Percentiles rank a stretch among this genome's conserved stretches.
Evolutionary conservation across 2,329 filamentous ascomycete genomes (phyloP).

Genomic region (Talaromyces sp.): DNA sequence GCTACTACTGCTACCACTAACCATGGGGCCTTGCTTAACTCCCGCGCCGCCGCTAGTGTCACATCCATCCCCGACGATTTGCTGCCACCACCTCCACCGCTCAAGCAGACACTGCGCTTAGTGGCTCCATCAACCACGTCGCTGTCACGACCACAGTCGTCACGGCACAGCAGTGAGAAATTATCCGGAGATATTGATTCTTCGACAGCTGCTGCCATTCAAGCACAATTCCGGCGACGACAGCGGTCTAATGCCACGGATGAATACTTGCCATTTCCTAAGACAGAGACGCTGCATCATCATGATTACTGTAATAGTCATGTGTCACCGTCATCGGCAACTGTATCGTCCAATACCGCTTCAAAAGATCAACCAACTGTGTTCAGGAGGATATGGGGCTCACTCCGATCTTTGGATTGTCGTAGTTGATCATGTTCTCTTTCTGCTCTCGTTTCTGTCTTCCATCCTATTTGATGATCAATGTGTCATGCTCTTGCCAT

Average conservation of each 20-base stretch:
- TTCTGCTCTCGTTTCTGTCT: not conserved
- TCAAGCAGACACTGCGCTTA: constrained; percentile 30
- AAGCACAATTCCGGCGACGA: constrained; percentile 31
- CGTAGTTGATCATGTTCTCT: constrained; percentile 13
- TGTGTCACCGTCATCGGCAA: not conserved
- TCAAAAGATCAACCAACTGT: constrained; percentile 8
- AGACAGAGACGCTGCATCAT: constrained; percentile 27
- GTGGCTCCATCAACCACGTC: constrained; percentile 35
- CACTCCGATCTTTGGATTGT: constrained; percentile 23
- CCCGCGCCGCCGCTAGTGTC: constrained; percentile 12
- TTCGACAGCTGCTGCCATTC: constrained; percentile 31
- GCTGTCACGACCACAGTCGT: constrained; percentile 24
- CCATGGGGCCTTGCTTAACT: not conserved
- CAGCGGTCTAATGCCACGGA: constrained; percentile 27
- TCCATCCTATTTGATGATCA: constrained; percentile 7
- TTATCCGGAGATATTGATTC: constrained; percentile 28
- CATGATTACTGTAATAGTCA: constrained; percentile 29
- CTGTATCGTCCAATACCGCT: not conserved
- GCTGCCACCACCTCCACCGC: constrained; percentile 18
- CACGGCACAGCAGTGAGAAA: constrained; percentile 22
- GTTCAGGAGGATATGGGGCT: constrained; percentile 13
- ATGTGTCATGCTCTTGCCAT: constrained; percentile 9
- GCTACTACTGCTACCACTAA: not conserved
- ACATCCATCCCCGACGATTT: constrained; percentile 24
- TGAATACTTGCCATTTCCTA: constrained; percentile 19